These are phyloP conservation scores for Sonneratia caseolaris DNA, from an alignment of 345 rosid genomes.

Conservation along the genomic window DNA sequence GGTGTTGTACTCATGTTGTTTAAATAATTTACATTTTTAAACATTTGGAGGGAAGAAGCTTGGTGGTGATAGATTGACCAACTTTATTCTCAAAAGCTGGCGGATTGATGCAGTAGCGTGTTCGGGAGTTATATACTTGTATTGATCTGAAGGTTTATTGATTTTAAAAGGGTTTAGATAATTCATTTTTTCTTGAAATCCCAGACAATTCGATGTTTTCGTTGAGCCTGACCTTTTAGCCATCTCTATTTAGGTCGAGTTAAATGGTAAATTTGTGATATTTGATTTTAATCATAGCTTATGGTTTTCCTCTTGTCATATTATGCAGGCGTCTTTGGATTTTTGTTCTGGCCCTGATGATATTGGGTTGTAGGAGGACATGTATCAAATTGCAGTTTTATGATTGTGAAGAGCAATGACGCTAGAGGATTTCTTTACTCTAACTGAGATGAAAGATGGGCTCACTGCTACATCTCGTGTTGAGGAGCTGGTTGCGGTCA, in stretches of 20 bases:
- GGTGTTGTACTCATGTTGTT: neutral
- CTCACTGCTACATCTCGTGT: slow-evolving; percentile 62
- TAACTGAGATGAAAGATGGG: slow-evolving; percentile 90
- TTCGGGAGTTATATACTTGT: neutral
- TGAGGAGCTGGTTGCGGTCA: slow-evolving; percentile 58
- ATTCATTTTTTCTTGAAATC: neutral
- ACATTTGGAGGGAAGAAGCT: neutral
- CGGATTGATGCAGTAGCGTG: neutral
- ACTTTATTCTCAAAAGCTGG: neutral
- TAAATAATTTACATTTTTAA: neutral
- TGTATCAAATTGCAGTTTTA: neutral
- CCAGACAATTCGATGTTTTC: neutral
- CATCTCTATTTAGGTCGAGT: neutral
- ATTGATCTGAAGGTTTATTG: neutral
- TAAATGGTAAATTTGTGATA: neutral
- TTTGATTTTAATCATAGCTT: neutral
- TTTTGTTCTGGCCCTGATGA: neutral
- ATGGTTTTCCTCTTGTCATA: neutral
- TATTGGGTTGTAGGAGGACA: neutral
- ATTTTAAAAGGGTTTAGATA: neutral
- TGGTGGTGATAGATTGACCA: neutral
- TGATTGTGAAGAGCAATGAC: slow-evolving; percentile 60
- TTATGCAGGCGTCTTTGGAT: neutral
- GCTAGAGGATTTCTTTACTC: slow-evolving; percentile 86
- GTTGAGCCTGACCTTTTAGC: neutral